Base-by-base conservation (phyloP, 768 basidiomycete genomes). In the Trametes meyenii region DNA sequence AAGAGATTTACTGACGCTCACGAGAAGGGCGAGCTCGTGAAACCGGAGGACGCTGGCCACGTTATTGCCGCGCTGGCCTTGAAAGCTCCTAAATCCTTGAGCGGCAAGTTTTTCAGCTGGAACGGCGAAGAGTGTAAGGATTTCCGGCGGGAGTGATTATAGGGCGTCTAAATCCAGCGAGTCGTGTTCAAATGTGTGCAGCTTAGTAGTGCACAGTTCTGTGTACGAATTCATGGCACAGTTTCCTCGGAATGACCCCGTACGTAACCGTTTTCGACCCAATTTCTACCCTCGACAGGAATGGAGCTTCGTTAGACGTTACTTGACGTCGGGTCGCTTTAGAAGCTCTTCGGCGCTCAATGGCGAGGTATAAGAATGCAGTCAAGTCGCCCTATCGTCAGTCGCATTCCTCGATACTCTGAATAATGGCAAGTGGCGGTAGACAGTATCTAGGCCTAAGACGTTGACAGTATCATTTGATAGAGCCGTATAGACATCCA, bases 91-190 rank as follows among this genome's bases (percentile, higher is more conserved):
- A 78, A 79, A 66, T 73, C 77, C 3, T 71, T 93, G 43, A 89
- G 80, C 55, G 95, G 95, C 23, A 76, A 85, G 67, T 98, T 94
- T 70, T 77, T 96, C 56, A 85, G 79, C 68, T 96, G 94, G 92
- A 83, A 92, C 68, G 82, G 83, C 23, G 85, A 87, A 24, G 84
- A 84, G 63, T 90, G 89, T 73, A 78, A 76, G 69, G 76, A 79
- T 10, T 89, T 84, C 72, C 77, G 81, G 64, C 60, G 66, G 14
- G 49, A 62, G 29, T 71, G 52, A 65, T 33, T 24, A 11, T 17
- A 23, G n/a, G 21, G 21, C 43, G 17, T 33, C 29, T 33, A 3
- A 33, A 33, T 33, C 29, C 3, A 3, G 8, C 29, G 8, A 33
- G 29, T 33, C 8, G 29, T 3, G 29, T 33, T 33, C 29, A 33